Evolutionary conservation across 768 basidiomycete genomes (phyloP).

Genomic region (Leucocoprinus birnbaumii): DNA sequence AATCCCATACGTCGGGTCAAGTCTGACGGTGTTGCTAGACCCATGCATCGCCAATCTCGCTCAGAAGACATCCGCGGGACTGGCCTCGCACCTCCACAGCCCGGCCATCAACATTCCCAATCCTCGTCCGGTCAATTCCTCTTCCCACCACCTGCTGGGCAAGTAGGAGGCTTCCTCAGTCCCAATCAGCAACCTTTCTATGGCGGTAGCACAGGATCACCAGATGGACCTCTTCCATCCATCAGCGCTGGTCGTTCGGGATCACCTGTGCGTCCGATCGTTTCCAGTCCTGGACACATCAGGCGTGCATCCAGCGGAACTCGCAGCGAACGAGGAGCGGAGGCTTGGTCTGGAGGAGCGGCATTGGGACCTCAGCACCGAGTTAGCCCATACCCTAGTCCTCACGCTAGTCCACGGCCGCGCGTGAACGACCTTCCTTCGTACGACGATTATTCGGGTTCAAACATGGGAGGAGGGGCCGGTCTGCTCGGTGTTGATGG

Average conservation of each 20-base stretch:
- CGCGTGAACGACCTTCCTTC: constrained; percentile 51
- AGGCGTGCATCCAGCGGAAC: constrained; percentile 40
- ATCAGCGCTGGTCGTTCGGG: constrained; percentile 14
- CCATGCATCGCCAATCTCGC: constrained; percentile 48
- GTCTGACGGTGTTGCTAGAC: constrained; percentile 41
- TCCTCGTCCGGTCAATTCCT: constrained; percentile 13
- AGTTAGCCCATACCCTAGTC: constrained; percentile 64
- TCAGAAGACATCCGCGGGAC: constrained; percentile 53
- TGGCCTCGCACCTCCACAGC: constrained; percentile 1
- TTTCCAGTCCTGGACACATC: constrained; percentile 28
- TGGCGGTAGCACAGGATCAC: not conserved
- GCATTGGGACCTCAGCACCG: constrained; percentile 30
- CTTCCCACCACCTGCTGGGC: constrained; percentile 12
- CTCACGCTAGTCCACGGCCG: constrained; percentile 60
- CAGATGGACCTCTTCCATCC: constrained; percentile 19
- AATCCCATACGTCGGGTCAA: constrained; percentile 46
- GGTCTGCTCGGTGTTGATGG: constrained; percentile 9
- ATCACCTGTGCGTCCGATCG: constrained; percentile 13
- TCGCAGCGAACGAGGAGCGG: constrained; percentile 37
- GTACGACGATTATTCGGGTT: constrained; percentile 18
- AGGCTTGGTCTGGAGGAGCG: constrained; percentile 21
- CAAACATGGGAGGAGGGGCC: constrained; percentile 8
- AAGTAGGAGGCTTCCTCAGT: constrained; percentile 15
- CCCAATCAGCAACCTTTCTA: constrained; percentile 17
- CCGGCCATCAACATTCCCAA: constrained; percentile 10